Evolutionary conservation across 192 early-diverging fungal genomes (phyloP), one percentile per base, ranked within the genome.

Genomic region (Diversispora eburnea): DNA sequence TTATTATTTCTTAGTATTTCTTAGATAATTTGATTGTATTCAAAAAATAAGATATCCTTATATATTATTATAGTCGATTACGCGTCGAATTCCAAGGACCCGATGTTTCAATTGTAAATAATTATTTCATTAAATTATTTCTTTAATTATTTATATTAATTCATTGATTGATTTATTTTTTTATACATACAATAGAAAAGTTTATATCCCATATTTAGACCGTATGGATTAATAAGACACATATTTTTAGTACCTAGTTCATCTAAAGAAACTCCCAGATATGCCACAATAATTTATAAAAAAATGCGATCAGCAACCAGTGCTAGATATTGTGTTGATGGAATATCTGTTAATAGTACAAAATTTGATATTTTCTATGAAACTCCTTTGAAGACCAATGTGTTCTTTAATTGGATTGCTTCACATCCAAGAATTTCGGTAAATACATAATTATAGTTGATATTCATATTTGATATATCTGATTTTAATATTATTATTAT

Each of bases 291-390:
- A 68, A 87, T 92, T 69, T 99, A 91, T 76, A 81, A 87, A 43
- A 79, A 84, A 55, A 85, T 91, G 73, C 88, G 93, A 7, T 82
- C 89, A 0, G 94, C 97, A n/a, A 93, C 96, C 2, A 91, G 91
- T 67, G 97, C 97, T 5, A 86, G 91, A 45, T 95, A 94, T 74
- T 99, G 97, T 80, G 80, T 95, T 47, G 92, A 99, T 73, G 94
- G 94, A n/a, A 74, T 89, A 63, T 75, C 83, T 3, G 78, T 98
- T 56, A 85, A 88, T 22, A 84, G 80, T 4, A 93, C 96, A 0
- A 76, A 82, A 43, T 70, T 92, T 41, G 77, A 76, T 43, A 81
- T 91, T 39, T 77, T 82, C 12, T 94, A 89, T 76, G 89, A 91
- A 49, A 77, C 78, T 39, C 82, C 83, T 47, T 46, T 81, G 75